phyloP scores from a whole-genome alignment of 495 filamentous ascomycete genomes.

The Rostrohypoxylon terebratum region DNA sequence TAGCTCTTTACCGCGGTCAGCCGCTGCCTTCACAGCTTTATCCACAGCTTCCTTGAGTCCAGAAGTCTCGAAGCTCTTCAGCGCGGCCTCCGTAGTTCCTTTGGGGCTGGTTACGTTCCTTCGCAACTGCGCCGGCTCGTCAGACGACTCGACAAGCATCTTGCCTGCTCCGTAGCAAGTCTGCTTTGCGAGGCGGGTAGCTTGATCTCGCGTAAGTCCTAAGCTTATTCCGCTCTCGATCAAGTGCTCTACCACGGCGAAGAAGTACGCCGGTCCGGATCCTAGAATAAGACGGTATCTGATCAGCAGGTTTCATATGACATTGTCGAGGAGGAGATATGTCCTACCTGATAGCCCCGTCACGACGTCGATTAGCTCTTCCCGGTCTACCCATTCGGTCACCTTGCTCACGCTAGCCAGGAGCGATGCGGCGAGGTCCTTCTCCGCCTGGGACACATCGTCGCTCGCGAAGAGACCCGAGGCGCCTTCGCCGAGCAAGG shows the following conservation, averaged over 20 bases:
- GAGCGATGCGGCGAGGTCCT: slow-evolving; percentile 48
- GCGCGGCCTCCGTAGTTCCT: slow-evolving; percentile 51
- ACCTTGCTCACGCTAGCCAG: slow-evolving; percentile 49
- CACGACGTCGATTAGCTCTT: slow-evolving; percentile 54
- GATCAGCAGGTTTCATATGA: slow-evolving; percentile 2
- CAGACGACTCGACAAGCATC: slow-evolving; percentile 51
- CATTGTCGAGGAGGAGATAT: not conserved
- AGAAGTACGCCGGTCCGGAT: slow-evolving; percentile 54
- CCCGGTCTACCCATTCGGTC: slow-evolving; percentile 51
- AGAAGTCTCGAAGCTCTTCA: slow-evolving; percentile 50
- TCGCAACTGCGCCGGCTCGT: slow-evolving; percentile 50
- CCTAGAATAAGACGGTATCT: slow-evolving; percentile 38
- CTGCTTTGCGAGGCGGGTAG: slow-evolving; percentile 51
- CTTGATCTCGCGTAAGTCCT: slow-evolving; percentile 50
- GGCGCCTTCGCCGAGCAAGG: slow-evolving; percentile 53
- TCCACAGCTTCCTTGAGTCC: slow-evolving; percentile 48
- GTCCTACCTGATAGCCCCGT: slow-evolving; percentile 54
- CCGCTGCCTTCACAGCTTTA: slow-evolving; percentile 50
- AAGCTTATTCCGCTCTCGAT: slow-evolving; percentile 49
- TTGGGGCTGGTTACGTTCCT: slow-evolving; percentile 53
- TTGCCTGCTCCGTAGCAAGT: slow-evolving; percentile 52
- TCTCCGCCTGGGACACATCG: slow-evolving; percentile 48
- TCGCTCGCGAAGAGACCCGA: slow-evolving; percentile 51
- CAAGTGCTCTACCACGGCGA: slow-evolving; percentile 53
- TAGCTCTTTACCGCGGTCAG: slow-evolving; percentile 45